These are phyloP conservation scores for Mycena capillaripes DNA, from an alignment of 768 basidiomycete species.

Conservation along the genomic window DNA sequence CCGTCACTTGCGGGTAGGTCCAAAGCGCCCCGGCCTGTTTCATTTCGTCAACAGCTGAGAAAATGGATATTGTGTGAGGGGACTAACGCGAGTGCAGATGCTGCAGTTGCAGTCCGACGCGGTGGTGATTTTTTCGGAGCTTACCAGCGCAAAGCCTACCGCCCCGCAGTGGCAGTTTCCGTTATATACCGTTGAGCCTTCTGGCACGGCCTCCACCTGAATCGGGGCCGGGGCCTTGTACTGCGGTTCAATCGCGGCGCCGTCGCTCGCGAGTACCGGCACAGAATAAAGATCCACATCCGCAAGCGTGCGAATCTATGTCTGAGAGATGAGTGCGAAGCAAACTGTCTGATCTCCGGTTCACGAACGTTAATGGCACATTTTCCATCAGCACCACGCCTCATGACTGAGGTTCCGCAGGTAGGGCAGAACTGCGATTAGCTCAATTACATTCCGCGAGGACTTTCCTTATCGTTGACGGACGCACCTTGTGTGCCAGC, in stretches of 20 bases:
- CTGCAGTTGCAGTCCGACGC: conserved; percentile 29
- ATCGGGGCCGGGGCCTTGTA: conserved; percentile 18
- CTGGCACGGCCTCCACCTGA: background rate
- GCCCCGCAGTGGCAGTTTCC: conserved; percentile 34
- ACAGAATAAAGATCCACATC: background rate
- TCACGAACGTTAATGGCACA: conserved; percentile 10
- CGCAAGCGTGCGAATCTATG: conserved; percentile 7
- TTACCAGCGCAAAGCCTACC: conserved; percentile 11
- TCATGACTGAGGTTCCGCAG: conserved; percentile 27
- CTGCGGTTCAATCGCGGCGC: background rate
- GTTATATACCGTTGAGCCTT: conserved; percentile 15
- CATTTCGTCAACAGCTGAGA: background rate
- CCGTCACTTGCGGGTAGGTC: background rate
- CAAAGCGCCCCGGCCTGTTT: conserved; percentile 12
- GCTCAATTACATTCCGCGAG: background rate
- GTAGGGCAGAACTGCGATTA: conserved; percentile 24
- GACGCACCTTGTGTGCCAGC: conserved; percentile 19
- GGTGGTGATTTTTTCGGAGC: background rate
- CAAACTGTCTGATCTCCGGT: background rate
- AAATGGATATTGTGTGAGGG: background rate
- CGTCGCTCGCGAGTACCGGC: background rate
- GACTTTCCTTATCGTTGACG: background rate
- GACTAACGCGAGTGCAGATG: conserved; percentile 22
- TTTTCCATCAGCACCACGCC: background rate
- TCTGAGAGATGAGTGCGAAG: background rate